Percentiles rank a stretch among this genome's conserved stretches.
phyloP scores from a whole-genome alignment of 768 basidiomycete genomes.

The Russula earlei region DNA sequence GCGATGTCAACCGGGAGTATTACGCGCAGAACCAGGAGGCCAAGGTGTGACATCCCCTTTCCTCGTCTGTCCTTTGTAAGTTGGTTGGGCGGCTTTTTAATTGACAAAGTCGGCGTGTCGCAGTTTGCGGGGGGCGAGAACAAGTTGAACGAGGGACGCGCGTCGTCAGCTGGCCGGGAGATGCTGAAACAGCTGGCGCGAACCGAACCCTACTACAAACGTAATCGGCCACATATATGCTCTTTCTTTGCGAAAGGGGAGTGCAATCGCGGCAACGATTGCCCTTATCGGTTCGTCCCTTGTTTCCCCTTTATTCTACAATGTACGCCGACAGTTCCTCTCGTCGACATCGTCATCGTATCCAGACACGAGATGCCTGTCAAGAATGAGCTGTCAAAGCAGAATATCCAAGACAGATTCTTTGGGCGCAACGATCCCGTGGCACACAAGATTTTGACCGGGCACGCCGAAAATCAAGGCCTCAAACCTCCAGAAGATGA shows the following conservation, averaged over 20 bases:
- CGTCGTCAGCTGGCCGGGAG: conserved; percentile 82
- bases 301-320: no score
- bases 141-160: conserved; percentile 47
- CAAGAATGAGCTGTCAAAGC: conserved; percentile 75
- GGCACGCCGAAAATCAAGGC: conserved; percentile 73
- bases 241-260: conserved; percentile 95
- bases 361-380: conserved; percentile 79
- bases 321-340: not conserved
- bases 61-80: not conserved
- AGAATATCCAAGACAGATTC: conserved; percentile 92
- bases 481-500: conserved; percentile 85
- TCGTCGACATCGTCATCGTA: not conserved
- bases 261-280: conserved; percentile 84
- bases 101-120: not conserved
- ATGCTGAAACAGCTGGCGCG: conserved; percentile 94
- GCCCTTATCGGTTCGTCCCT: conserved; percentile 65
- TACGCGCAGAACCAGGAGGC: conserved; percentile 88
- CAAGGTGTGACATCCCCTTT: conserved; percentile 44
- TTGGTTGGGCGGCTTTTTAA: no score
- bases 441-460: conserved; percentile 76
- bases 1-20: conserved; percentile 95
- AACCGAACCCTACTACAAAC: conserved; percentile 95
- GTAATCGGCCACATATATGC: conserved; percentile 89
- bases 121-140: conserved; percentile 69
- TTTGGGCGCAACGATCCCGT: conserved; percentile 92